Base-by-base conservation (phyloP, 768 basidiomycete genomes). In the Clitopilus passeckerianus region DNA sequence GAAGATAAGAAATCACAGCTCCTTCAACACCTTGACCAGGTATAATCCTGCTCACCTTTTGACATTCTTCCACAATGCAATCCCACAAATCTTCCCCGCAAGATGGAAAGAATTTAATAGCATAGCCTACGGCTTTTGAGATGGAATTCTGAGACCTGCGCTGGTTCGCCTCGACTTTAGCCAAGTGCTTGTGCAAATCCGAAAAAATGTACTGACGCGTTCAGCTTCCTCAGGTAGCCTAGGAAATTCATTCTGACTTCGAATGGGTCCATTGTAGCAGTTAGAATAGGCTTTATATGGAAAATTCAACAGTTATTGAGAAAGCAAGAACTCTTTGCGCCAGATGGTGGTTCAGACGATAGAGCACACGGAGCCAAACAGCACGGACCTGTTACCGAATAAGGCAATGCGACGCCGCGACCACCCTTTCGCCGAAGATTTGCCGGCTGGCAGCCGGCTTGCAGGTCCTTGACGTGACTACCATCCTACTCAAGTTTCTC, bases 1-100 rank as follows among this genome's bases (percentile, higher is more conserved):
- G 10, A 9, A 41, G 5, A 7, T 30, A 30, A 30, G 27, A 30
- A 30, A 30, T 3, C 7, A 7, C 3, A 30, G 27, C 27, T 30
- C 27, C 27, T 30, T 7, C 27, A 30, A 30, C 3, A 7, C 27
- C 0, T 30, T 30, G 41, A 27, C 34, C 22, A 34, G 16, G 14
- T 30, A 30, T 4, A 3, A 30, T 4, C 27, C 60, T 41, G 34
- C 34, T 14, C 59, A 89, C 94, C 81, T 94, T 95, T 70, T 90
- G 86, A 63, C 89, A 93, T 74, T 95, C 92, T 68, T 96, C 93
- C 23, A 94, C 73, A 37, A 96, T 83, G 65, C 93, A 95, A 65
- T 95, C 93, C 95, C 94, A 96, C 10, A 96, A 72, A 71, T 97
- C 93, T 66, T 96, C 93, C 6, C 91, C 93, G 58, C 93, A 95